Evolutionary conservation across 208 protist species (phyloP), one percentile per base, ranked within the genome.

Genomic region (Herpetomonas samuelpessoai): DNA sequence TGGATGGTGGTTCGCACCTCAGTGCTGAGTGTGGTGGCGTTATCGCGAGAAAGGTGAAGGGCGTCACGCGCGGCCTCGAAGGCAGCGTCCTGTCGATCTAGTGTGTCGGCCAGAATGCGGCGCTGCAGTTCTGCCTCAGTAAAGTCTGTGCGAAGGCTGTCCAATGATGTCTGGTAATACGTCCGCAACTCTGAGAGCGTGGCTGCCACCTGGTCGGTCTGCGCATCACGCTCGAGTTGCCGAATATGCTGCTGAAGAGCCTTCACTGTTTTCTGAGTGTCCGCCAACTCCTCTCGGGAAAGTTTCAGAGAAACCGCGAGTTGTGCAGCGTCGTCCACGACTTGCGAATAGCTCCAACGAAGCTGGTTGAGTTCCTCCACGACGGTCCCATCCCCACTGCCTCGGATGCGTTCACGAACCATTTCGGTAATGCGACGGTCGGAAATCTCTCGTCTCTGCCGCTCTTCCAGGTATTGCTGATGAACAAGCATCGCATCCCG

Each of bases 361-460:
- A 94, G 67, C 2, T 71, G 75, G 18, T 76, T 71, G 46, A 94
- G 69, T 39, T 89, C 77, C 7, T 71, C 53, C 9, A 70, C 62
- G 3, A 81, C 58, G 26, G 47, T 59, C 3, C 46, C 30, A 55
- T 77, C 74, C n/a, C 53, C 53, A 39, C 72, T 67, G 0, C 77
- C 69, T 29, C 70, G 62, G 48, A 86, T 58, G 1, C 84, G 79
- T 67, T 94, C 83, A 3, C 78, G 74, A 22, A 88, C 78, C 68
- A 92, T 75, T 48, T 95, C 83, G 1, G 79, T 81, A 22, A 95
- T 71, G 12, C 85, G 82, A 2, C 86, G 71, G 47, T 95, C 88
- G 2, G 74, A 65, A 21, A 85, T 63, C 69, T 95, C 85, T 1
- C 85, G 80, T 1, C 88, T 79, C 66, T 81, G 66, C 59, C 73